Base-by-base conservation (phyloP, 1,139 yeast species). In the Meyerozyma sp. region DNA sequence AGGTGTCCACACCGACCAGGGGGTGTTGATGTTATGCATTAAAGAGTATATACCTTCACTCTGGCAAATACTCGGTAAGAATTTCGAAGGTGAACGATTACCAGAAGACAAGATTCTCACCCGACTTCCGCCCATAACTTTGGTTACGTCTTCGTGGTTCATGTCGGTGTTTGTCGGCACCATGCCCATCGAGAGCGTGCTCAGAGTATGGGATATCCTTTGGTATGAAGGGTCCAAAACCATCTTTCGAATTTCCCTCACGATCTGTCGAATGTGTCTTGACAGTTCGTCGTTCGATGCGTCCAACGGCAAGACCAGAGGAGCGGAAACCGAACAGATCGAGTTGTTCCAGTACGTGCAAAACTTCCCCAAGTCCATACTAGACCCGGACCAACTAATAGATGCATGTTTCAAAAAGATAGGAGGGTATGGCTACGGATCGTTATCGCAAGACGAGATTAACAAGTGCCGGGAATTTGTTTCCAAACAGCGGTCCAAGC, bases 101-200 rank as follows among this genome's bases (percentile, higher is more conserved):
- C 67, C 78, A 40, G 83, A 80, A 49, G 90, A 84, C 57, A 69
- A 67, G 44, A 84, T 85, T 43, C 70, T 91, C 41, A 71, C 81
- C 18, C 81, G 85, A 51, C 65, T 90, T 42, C 98, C 98, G 1
- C 96, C 97, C 1, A 80, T 93, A 5, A 87, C 97, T 1, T 72
- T 93, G 37, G 95, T 95, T 51, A 91, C 98, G 0, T 91, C 97
- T 0, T 84, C 96, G 40, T 93, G 98, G 98, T 93, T 93, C 61
- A 93, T 93, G 98, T 86, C 96, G 50, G 78, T 89, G 6, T 93
- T 86, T 65, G 89, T 91, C 35, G 96, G 96, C 0, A 79, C 82
- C 1, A 65, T 93, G 36, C 98, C 98, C 0, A 79, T 88, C 14
- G 98, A 93, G 58, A 81, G 95, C 0, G 84, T 88, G 9, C 68